Percentiles rank a stretch among this genome's conserved stretches.
phyloP scores from a whole-genome alignment of 352 stramenopile species.

The Elongisporangium senticosum region DNA sequence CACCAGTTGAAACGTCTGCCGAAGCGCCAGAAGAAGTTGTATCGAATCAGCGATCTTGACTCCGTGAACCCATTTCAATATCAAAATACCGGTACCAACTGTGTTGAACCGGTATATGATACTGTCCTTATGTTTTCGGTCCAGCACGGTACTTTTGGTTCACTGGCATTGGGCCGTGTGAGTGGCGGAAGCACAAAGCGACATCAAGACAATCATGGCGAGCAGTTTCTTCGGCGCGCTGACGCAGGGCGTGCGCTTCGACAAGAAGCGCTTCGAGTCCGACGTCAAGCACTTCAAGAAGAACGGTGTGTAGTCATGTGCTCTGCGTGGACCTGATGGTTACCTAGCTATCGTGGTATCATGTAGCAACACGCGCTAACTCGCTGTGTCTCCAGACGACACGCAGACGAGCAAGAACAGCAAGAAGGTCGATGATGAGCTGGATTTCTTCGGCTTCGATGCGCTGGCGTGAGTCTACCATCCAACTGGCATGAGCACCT shows the following conservation, averaged over 20 bases:
- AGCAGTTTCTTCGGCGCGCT: conserved; percentile 70
- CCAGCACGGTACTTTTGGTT: neutral
- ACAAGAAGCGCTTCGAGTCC: conserved; percentile 43
- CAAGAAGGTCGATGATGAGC: conserved; percentile 32
- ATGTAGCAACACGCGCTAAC: neutral
- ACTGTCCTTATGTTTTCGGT: neutral
- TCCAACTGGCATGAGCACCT: neutral
- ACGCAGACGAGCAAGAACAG: conserved; percentile 10
- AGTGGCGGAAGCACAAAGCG: neutral
- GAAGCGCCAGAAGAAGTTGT: neutral
- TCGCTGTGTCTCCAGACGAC: conserved; percentile 8
- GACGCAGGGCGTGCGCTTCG: conserved; percentile 65
- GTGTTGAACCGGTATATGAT: neutral
- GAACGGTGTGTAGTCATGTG: conserved; percentile 5
- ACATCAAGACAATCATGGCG: conserved; percentile 27
- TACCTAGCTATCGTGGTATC: conserved; percentile 8
- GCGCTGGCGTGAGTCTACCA: conserved; percentile 10
- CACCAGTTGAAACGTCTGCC: neutral
- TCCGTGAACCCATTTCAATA: neutral
- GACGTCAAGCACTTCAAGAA: conserved; percentile 61
- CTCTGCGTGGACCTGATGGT: neutral
- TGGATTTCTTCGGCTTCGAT: conserved; percentile 83
- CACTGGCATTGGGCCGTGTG: neutral
- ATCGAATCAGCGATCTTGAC: no score
- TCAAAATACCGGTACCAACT: neutral